These are phyloP conservation scores for Tilletia caries DNA, from an alignment of 1,284 basidiomycete genomes.

Conservation along the genomic window DNA sequence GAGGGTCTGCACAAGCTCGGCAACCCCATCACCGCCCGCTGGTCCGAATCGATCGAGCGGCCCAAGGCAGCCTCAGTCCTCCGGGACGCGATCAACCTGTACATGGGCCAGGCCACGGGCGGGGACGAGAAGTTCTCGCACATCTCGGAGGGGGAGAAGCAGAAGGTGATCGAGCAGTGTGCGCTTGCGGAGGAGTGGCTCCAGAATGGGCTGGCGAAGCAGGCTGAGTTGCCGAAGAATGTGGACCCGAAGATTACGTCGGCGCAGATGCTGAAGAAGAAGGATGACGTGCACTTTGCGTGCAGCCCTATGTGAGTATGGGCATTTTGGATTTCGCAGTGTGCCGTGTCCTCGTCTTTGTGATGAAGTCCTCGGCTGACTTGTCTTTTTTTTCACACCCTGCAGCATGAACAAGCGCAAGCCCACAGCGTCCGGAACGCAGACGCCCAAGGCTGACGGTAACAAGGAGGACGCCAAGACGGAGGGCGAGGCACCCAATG, in stretches of 20 bases:
- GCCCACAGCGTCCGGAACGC: constrained; percentile 32
- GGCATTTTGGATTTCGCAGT: background rate
- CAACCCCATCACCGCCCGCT: constrained; percentile 44
- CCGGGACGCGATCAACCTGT: constrained; percentile 50
- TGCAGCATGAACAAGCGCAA: constrained; percentile 44
- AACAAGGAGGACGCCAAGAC: constrained; percentile 24
- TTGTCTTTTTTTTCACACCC: background rate
- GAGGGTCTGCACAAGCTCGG: constrained; percentile 47
- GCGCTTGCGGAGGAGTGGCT: constrained; percentile 51
- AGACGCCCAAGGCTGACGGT: constrained; percentile 29
- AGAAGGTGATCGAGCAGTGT: constrained; percentile 51
- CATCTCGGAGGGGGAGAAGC: constrained; percentile 51
- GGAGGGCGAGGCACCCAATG: constrained; percentile 21
- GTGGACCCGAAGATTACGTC: constrained; percentile 49
- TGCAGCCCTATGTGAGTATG: constrained; percentile 44
- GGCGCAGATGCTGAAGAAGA: constrained; percentile 48
- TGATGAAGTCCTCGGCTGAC: background rate
- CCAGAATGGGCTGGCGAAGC: constrained; percentile 49
- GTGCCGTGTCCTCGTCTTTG: background rate
- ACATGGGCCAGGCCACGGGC: constrained; percentile 44
- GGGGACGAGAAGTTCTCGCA: constrained; percentile 51
- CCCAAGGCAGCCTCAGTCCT: constrained; percentile 49
- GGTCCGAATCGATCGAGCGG: constrained; percentile 46
- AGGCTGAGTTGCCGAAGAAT: constrained; percentile 52
- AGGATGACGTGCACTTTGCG: constrained; percentile 49